A percentile compares a stretch with the other conserved stretches of the same genome.
Evolutionary conservation across 83 land plant species (phyloP).

Genomic region (Picea abies): DNA sequence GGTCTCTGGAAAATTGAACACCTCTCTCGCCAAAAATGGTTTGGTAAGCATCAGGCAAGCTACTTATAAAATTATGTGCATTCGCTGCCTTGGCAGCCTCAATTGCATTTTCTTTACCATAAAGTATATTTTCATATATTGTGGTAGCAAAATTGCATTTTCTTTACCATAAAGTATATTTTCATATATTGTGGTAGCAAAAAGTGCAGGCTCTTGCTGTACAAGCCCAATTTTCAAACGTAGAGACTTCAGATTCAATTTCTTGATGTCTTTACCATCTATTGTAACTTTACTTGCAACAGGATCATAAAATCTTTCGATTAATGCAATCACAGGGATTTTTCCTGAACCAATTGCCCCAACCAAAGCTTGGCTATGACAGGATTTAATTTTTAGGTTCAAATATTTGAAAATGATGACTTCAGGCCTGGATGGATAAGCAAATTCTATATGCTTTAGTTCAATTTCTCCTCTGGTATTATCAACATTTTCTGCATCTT

Average conservation of each 20-base stretch:
- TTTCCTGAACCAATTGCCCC: slow-evolving; percentile 89
- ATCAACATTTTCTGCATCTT: slow-evolving; percentile 59
- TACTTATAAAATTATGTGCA: slow-evolving; percentile 66
- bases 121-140: slow-evolving; percentile 76
- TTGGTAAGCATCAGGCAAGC: slow-evolving; percentile 66
- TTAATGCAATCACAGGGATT: slow-evolving; percentile 70
- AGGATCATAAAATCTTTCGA: slow-evolving; percentile 83
- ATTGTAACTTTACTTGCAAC: slow-evolving; percentile 63
- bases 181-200: slow-evolving; percentile 72
- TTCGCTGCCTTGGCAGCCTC: slow-evolving; percentile 80
- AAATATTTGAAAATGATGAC: slow-evolving; percentile 64
- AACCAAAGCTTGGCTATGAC: slow-evolving; percentile 68
- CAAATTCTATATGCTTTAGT: slow-evolving; percentile 68
- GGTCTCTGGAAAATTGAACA: slow-evolving; percentile 72
- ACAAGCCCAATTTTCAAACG: slow-evolving; percentile 73
- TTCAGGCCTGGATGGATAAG: slow-evolving; percentile 79
- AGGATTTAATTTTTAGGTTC: slow-evolving; percentile 62
- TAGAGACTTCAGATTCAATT: slow-evolving; percentile 64
- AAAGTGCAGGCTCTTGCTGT: slow-evolving; percentile 81
- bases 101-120: slow-evolving; percentile 77
- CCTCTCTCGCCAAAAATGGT: slow-evolving; percentile 75
- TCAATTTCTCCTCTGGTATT: slow-evolving; percentile 73
- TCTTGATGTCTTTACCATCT: slow-evolving; percentile 78
- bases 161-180: slow-evolving; percentile 84
- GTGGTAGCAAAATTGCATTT: slow-evolving; percentile 64